Conservation (phyloP, 306 rosid genomes). For the Rubus idaeus region DNA sequence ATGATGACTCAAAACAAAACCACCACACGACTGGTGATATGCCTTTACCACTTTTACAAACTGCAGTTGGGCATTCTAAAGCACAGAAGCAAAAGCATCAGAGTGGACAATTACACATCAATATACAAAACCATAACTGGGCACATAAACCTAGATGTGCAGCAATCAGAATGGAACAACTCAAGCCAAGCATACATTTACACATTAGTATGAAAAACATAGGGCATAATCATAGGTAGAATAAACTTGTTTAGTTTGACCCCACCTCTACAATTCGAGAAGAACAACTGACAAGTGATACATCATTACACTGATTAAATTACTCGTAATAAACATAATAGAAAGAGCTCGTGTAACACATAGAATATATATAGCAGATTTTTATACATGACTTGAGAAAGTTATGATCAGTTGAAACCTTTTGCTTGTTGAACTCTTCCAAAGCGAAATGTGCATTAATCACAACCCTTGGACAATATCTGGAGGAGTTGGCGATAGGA, state of each 20-base stretch:
- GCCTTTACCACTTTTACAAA: not conserved
- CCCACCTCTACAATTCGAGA: too few species aligned
- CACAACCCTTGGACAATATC: not conserved
- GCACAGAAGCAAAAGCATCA: not conserved
- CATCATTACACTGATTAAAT: too few species aligned
- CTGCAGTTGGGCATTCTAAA: not conserved
- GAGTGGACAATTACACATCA: not conserved
- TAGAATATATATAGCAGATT: too few species aligned
- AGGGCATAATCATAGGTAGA: too few species aligned
- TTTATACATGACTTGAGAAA: too few species aligned
- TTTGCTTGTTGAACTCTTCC: not conserved
- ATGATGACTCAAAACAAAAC: not conserved
- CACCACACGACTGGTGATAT: not conserved
- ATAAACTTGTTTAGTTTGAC: too few species aligned
- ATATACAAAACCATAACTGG: not conserved
- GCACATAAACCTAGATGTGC: too few species aligned
- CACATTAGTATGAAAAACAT: not conserved
- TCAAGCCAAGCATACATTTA: not conserved
- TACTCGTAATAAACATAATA: too few species aligned
- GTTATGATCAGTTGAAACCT: not conserved
- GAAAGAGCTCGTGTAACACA: too few species aligned
- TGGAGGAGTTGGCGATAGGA: not conserved
- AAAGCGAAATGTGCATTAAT: not conserved
- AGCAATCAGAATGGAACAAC: not conserved
- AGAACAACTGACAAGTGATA: too few species aligned